Evolutionary conservation across 2,329 filamentous ascomycete genomes (phyloP), one percentile per base, ranked within the genome.

Genomic region (Aspergillus floridensis): DNA sequence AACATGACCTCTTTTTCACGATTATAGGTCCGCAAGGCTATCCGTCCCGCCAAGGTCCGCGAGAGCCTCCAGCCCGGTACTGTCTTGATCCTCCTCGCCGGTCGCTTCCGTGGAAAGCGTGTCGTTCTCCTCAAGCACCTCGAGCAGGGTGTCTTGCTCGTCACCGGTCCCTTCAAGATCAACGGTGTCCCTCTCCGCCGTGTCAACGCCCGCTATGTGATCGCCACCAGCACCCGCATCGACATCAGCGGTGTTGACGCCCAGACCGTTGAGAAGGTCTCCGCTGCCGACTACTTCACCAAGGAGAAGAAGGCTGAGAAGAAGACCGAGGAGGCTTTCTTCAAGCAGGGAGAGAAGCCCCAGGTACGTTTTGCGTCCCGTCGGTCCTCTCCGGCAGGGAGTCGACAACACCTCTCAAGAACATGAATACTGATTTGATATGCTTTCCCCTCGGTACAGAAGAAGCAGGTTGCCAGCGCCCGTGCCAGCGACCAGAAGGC

Each of bases 111-210:
- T 76, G 95, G 95, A 87, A 99, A 99, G 92, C 95, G 95, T 80
- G 95, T 99, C 77, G 86, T 99, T 77, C 92, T 98, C 83, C 90
- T 99, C 81, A 98, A 98, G 89, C 87, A 89, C 82, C 93, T 99
- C 77, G 86, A 91, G 78, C 92, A 97, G 85, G 95, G 95, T 84
- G 92, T 97, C 70, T 92, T 99, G 81, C 92, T 99, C 80, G 92
- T 99, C 76, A 99, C 95, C 79, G 95, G 95, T 76, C 95, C 95
- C 79, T 99, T 98, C 91, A 99, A 98, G 90, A 90, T 99, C 85
- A 99, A 99, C 86, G 95, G 95, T 82, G 95, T 99, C 70, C 95
- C 95, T 73, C 89, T 99, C 77, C 90, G 95, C 83, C 88, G 91
- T 80, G 79, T 81, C 62, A 81, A 81, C 71, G 68, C 79, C 64